Conservation (phyloP, 2,329 filamentous ascomycete species). For the Talaromyces marneffei region DNA sequence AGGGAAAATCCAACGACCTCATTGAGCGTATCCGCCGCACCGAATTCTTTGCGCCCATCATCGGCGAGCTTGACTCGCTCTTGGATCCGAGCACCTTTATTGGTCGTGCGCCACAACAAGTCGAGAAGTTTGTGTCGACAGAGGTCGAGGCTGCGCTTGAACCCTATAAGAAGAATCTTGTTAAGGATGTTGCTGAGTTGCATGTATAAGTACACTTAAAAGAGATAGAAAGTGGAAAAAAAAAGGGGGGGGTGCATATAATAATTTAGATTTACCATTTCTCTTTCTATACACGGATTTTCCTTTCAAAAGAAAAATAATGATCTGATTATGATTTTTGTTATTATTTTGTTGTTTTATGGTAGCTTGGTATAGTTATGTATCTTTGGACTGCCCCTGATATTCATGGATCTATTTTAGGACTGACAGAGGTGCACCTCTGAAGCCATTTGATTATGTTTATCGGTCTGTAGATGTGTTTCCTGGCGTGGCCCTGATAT, state of each 20-base stretch:
- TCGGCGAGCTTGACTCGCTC: constrained; percentile 1
- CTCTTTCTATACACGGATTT: too few relatives aligned
- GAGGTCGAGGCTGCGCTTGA: not conserved
- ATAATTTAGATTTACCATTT: not conserved
- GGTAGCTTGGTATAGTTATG: not conserved
- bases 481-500: too few relatives aligned
- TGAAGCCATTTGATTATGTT: not conserved
- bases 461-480: too few relatives aligned
- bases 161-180: not conserved
- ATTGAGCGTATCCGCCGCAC: constrained; percentile 68
- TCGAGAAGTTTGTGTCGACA: not conserved
- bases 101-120: constrained; percentile 2
- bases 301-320: not conserved
- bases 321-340: not conserved
- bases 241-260: not conserved
- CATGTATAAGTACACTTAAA: not conserved
- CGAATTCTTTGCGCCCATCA: constrained; percentile 57
- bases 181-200: not conserved
- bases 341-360: not conserved
- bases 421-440: not conserved
- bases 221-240: not conserved
- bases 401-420: not conserved
- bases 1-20: constrained; percentile 73
- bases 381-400: not conserved
- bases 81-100: constrained; percentile 3